Percentiles rank a stretch among this genome's conserved stretches.
Conservation (phyloP, 208 protist species). For the Leishmania gerbilli region DNA sequence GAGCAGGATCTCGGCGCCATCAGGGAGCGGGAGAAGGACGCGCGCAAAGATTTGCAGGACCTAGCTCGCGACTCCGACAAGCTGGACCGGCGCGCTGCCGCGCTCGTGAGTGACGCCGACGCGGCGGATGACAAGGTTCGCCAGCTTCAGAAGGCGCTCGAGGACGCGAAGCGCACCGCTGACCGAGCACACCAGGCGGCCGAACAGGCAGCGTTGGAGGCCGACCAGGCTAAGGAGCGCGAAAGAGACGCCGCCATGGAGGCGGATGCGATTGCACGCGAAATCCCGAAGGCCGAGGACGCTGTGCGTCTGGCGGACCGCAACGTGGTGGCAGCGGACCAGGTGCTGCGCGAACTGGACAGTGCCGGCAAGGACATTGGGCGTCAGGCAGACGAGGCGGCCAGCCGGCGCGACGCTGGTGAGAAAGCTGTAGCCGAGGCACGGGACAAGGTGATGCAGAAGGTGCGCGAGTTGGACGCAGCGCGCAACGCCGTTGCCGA, state of each 20-base stretch:
- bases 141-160: conserved; percentile 83
- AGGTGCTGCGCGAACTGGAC: conserved; percentile 84
- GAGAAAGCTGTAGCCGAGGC: conserved; percentile 76
- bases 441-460: conserved; percentile 51
- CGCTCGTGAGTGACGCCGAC: conserved; percentile 60
- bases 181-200: conserved; percentile 74
- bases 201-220: conserved; percentile 71
- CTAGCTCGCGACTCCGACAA: conserved; percentile 76
- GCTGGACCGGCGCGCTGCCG: conserved; percentile 65
- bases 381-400: conserved; percentile 82
- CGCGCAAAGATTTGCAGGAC: conserved; percentile 77
- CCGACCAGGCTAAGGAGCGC: conserved; percentile 61
- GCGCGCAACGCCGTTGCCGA: conserved; percentile 66
- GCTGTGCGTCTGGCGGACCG: conserved; percentile 73
- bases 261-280: conserved; percentile 66
- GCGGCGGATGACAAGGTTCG: conserved; percentile 87
- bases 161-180: conserved; percentile 76
- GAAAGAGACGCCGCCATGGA: conserved; percentile 71
- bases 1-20: conserved; percentile 71
- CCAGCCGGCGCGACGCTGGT: conserved; percentile 63
- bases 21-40: conserved; percentile 77
- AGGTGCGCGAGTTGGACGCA: conserved; percentile 66
- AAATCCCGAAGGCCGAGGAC: conserved; percentile 82
- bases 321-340: conserved; percentile 62
- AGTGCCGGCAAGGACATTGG: conserved; percentile 76